Evolutionary conservation across 257 asterid species (phyloP).

Genomic region (Ligustrum vulgare): DNA sequence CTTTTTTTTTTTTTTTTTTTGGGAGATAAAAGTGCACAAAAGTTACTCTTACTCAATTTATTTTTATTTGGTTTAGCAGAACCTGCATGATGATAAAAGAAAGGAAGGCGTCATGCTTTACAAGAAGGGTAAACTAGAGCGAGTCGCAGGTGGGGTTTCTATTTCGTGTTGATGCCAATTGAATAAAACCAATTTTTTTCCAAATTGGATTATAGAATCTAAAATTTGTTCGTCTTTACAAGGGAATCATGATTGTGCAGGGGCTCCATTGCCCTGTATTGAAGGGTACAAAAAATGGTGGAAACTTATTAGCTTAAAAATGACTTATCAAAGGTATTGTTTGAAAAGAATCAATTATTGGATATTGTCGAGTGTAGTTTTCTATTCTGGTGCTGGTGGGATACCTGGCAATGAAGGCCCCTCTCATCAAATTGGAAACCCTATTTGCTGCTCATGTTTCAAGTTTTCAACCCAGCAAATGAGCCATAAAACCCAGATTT

Average conservation of each 20-base stretch:
- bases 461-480: constrained; percentile 11
- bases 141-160: neutral
- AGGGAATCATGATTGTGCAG: constrained; percentile 18
- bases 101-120: too few relatives aligned
- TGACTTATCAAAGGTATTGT: constrained; percentile 20
- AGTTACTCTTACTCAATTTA: too few relatives aligned
- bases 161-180: neutral
- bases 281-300: constrained; percentile 29
- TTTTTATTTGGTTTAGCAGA: too few relatives aligned
- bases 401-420: constrained; percentile 39
- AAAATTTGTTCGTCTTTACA: constrained; percentile 28
- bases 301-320: constrained; percentile 21
- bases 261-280: constrained; percentile 2
- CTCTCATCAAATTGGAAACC: constrained; percentile 21
- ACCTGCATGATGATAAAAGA: too few relatives aligned
- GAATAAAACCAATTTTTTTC: neutral
- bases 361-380: constrained; percentile 20
- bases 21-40: too few relatives aligned
- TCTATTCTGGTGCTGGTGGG: constrained; percentile 12
- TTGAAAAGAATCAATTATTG: constrained; percentile 1
- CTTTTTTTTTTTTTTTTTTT: too few relatives aligned
- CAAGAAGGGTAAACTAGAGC: neutral
- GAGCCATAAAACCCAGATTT: constrained; percentile 39
- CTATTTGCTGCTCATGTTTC: constrained; percentile 20
- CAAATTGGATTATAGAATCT: constrained; percentile 17